Conservation (phyloP, 805 yeast genomes). For the Grigorovia jiainica region DNA sequence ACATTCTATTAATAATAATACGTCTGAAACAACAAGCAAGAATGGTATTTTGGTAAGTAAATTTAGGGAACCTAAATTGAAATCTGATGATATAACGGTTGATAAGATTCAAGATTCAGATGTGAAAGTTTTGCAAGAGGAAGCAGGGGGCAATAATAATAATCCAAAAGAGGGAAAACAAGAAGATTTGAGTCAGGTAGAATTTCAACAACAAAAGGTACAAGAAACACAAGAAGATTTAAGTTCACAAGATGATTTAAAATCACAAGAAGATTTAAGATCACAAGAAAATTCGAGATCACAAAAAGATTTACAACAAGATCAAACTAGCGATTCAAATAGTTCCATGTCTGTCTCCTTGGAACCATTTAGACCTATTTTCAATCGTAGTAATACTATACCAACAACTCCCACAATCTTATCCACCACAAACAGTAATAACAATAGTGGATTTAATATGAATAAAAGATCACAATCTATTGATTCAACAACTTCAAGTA, state of each 20-base stretch:
- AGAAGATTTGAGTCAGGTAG: too few relatives aligned
- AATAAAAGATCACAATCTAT: constrained; percentile 8
- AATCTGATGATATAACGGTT: neutral
- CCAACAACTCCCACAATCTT: neutral
- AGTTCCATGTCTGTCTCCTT: neutral
- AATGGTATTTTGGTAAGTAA: neutral
- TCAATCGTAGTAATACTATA: neutral
- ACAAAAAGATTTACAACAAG: too few relatives aligned
- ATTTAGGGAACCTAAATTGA: neutral
- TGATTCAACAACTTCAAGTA: constrained; percentile 8
- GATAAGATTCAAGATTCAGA: too few relatives aligned
- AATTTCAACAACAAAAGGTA: too few relatives aligned
- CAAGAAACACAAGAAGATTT: too few relatives aligned
- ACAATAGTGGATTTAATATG: neutral
- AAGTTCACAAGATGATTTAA: too few relatives aligned
- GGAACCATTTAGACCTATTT: neutral
- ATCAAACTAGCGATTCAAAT: neutral
- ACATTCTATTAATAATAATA: constrained; percentile 14
- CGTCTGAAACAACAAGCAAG: neutral
- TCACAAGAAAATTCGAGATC: too few relatives aligned
- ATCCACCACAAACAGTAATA: neutral
- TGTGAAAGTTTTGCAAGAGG: too few relatives aligned
- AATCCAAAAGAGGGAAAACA: too few relatives aligned
- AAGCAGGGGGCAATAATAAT: too few relatives aligned
- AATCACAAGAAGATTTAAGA: too few relatives aligned